Evolutionary conservation across 2,329 filamentous ascomycete species (phyloP).

Genomic region (Fusarium drepaniforme): DNA sequence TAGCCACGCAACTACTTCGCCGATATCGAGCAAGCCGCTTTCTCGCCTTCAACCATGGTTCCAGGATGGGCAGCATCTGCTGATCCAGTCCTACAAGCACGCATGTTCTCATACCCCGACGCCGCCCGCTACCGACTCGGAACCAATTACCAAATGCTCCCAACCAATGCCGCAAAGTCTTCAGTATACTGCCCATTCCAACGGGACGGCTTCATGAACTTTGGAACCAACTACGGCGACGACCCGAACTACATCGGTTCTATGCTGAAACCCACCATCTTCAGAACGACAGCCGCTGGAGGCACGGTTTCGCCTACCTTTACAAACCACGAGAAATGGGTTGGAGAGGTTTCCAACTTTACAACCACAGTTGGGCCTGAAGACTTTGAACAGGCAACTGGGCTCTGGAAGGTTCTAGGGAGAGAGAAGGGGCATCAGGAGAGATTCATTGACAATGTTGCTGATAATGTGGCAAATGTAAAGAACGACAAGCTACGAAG

Average conservation of each 20-base stretch:
- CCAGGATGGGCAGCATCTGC: conserved; percentile 72
- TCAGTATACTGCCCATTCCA: not conserved
- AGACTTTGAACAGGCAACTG: conserved; percentile 11
- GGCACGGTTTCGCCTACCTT: not conserved
- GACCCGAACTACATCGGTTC: conserved; percentile 10
- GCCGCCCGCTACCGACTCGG: conserved; percentile 73
- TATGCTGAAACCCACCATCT: not conserved
- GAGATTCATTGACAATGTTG: conserved; percentile 4
- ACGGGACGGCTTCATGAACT: conserved; percentile 13
- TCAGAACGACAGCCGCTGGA: not conserved
- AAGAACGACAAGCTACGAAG: not conserved
- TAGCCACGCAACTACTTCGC: conserved; percentile 65
- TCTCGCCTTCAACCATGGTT: conserved; percentile 74
- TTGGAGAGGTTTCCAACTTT: not conserved
- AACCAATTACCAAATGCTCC: conserved; percentile 65
- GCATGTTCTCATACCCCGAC: conserved; percentile 72
- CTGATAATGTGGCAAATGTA: not conserved
- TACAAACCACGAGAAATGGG: conserved; percentile 6
- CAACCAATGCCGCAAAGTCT: not conserved
- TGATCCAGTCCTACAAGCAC: conserved; percentile 68
- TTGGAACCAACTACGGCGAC: conserved; percentile 2
- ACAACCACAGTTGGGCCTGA: not conserved
- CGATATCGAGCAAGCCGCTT: conserved; percentile 77
- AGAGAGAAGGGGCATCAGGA: conserved; percentile 8
- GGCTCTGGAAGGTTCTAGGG: conserved; percentile 1